Conservation (phyloP, 805 yeast species). For the Candida vaughaniae region DNA sequence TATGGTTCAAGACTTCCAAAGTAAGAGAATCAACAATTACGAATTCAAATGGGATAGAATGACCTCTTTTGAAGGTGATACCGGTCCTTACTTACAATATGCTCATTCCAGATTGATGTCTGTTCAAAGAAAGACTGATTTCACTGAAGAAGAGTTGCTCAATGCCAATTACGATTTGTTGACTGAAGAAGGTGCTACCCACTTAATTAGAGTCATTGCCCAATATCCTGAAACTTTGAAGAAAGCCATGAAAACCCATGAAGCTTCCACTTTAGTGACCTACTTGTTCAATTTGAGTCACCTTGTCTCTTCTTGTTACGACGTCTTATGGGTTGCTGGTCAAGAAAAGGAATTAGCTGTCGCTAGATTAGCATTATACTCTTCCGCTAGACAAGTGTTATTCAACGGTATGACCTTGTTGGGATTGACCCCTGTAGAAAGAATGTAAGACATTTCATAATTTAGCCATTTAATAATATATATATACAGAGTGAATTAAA, state of each 20-base stretch:
- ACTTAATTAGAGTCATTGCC: constrained; percentile 72
- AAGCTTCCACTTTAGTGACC: constrained; percentile 93
- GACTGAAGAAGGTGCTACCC: constrained; percentile 67
- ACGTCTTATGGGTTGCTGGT: constrained; percentile 94
- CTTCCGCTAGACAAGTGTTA: constrained; percentile 85
- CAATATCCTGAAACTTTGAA: constrained; percentile 90
- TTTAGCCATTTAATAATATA: no score
- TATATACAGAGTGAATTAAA: no score
- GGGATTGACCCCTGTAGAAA: constrained; percentile 96
- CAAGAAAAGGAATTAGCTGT: constrained; percentile 82
- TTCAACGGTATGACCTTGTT: constrained; percentile 85
- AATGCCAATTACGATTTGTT: constrained; percentile 60
- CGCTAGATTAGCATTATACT: constrained; percentile 90
- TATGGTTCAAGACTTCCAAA: constrained; percentile 98
- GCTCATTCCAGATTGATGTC: constrained; percentile 97
- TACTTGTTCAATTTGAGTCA: constrained; percentile 90
- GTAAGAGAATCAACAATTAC: constrained; percentile 94
- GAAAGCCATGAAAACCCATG: constrained; percentile 79
- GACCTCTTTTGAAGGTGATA: constrained; percentile 98
- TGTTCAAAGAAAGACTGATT: constrained; percentile 78
- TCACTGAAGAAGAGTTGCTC: constrained; percentile 38
- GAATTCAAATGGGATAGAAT: constrained; percentile 97
- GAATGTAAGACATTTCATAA: constrained; percentile 75
- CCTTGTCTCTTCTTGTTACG: constrained; percentile 94
- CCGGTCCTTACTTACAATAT: constrained; percentile 97